Conservation (phyloP, 139 green algal species). For the Eudorina sp. region DNA sequence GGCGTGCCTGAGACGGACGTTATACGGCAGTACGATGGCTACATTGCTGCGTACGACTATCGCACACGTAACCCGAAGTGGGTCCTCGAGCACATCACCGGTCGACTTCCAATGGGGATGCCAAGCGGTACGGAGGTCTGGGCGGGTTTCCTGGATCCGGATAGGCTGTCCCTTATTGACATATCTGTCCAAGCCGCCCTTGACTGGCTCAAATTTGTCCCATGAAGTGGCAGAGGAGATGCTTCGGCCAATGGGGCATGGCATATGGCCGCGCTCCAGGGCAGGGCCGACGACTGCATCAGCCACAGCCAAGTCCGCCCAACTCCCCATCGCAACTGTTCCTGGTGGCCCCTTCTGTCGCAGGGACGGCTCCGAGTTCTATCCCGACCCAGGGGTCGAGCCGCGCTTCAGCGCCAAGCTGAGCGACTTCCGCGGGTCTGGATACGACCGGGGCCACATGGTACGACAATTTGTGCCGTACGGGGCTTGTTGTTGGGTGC, state of each 20-base stretch:
- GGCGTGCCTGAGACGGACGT: slow-evolving; percentile 57
- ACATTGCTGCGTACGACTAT: slow-evolving; percentile 75
- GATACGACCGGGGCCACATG: slow-evolving; percentile 95
- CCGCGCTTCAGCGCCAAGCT: slow-evolving; percentile 80
- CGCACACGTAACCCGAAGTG: slow-evolving; percentile 84
- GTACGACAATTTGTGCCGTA: slow-evolving; percentile 59
- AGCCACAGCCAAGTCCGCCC: background rate
- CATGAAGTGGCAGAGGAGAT: background rate
- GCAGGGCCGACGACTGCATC: background rate
- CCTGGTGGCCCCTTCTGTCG: background rate
- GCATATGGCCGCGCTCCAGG: background rate
- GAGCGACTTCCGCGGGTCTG: slow-evolving; percentile 79
- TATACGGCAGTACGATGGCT: slow-evolving; percentile 70
- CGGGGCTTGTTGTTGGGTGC: too few species aligned
- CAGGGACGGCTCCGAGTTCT: slow-evolving; percentile 65
- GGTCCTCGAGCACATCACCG: slow-evolving; percentile 83
- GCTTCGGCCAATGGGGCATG: background rate
- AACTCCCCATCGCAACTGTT: background rate
- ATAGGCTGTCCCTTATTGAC: too few species aligned
- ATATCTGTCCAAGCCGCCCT: background rate
- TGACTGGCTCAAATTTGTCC: background rate
- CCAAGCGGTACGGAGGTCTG: slow-evolving; percentile 56
- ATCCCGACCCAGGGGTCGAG: slow-evolving; percentile 80
- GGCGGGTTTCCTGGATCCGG: background rate
- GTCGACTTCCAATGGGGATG: slow-evolving; percentile 54